These are phyloP conservation scores for Biscogniauxia sp. DNA, from an alignment of 2,329 filamentous ascomycete species.

Conservation along the genomic window DNA sequence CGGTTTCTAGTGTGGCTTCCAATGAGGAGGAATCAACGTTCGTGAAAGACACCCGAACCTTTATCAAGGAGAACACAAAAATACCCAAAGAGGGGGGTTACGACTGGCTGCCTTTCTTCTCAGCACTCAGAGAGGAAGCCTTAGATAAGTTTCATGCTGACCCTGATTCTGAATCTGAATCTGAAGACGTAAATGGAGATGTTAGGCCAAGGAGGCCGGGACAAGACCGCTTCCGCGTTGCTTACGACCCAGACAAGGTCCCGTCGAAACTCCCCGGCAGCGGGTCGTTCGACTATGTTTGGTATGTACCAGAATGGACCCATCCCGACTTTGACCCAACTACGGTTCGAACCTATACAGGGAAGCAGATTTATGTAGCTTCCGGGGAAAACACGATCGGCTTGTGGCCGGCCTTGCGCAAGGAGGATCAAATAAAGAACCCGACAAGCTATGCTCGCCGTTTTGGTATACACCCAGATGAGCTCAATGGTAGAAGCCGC, in stretches of 20 bases:
- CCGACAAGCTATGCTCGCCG: slow-evolving; percentile 26
- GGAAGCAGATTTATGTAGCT: neutral
- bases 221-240: neutral
- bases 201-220: neutral
- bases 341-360: neutral
- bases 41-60: neutral
- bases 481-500: slow-evolving; percentile 27
- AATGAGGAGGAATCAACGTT: neutral
- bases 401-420: slow-evolving; percentile 24
- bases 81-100: slow-evolving; percentile 10
- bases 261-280: slow-evolving; percentile 4
- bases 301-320: slow-evolving; percentile 26
- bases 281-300: slow-evolving; percentile 16
- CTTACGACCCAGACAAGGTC: neutral
- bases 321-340: slow-evolving; percentile 21
- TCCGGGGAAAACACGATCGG: slow-evolving; percentile 4
- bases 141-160: neutral
- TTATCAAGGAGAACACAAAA: neutral
- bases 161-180: neutral
- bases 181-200: neutral
- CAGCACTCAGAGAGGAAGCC: slow-evolving; percentile 11
- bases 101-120: slow-evolving; percentile 14
- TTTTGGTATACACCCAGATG: slow-evolving; percentile 26
- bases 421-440: slow-evolving; percentile 13
- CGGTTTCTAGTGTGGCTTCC: no score